Base-by-base conservation (phyloP, 257 asterid genomes). In the Jacaranda copaia region DNA sequence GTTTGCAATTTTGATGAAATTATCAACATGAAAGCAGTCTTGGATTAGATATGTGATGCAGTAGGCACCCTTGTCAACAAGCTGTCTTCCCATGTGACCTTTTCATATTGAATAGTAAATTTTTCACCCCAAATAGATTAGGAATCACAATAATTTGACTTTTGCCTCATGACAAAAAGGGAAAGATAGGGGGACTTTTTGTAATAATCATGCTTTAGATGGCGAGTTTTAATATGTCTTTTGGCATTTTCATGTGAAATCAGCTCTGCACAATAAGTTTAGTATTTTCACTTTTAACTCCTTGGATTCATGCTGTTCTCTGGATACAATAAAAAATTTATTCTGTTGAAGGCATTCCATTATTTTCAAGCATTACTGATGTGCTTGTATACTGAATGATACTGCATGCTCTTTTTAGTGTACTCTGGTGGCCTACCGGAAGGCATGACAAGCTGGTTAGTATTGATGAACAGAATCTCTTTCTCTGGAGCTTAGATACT, bases 371-470 rank as follows among this genome's bases (percentile, higher is more conserved):
- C 67, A 53, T 66, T 80, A 48, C 32, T 40, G 70, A 12, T 78
- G 58, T 80, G 35, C 71, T 52, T 75, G 75, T 39, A 57, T 46
- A 70, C 74, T 83, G 45, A 80, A 79, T 58, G 66, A 36, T 49
- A 67, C 75, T 80, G 74, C 82, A 81, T 79, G 19, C 60, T 61
- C 65, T 79, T 81, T 85, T 80, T 82, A 95, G 99, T 62, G 87
- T 92, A 56, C 87, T 93, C 59, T 96, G 99, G 99, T 96, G 99
- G 98, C 97, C 98, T 36, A 87, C 96, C 11, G 99, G 97, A 88
- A 93, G 90, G 75, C 96, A 96, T 80, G 99, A 96, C 91, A 96
- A 90, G 86, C 77, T 96, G 79, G 86, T 93, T 79, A 90, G 95
- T 70, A 85, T 96, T 68, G 99, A 96, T 56, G 98, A 91, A 85